A percentile compares a stretch with the other conserved stretches of the same genome.
phyloP scores from a whole-genome alignment of 2,329 filamentous ascomycete species.

The Neofusicoccum sp. region DNA sequence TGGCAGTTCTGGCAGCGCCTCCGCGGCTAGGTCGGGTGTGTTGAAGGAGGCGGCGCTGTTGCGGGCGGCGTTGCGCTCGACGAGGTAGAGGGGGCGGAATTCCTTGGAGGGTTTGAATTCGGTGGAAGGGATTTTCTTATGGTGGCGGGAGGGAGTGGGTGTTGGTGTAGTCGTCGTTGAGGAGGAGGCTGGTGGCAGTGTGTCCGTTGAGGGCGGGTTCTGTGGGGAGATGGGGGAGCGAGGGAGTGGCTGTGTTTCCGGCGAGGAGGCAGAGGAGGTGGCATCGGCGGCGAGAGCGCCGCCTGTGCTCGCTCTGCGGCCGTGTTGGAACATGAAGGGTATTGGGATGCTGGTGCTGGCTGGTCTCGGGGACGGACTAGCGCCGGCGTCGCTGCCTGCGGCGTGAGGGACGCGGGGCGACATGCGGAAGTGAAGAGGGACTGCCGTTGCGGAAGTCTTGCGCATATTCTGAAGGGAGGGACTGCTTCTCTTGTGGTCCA shows the following conservation, averaged over 20 bases:
- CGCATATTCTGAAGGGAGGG: slow-evolving; percentile 1
- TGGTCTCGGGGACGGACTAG: not conserved
- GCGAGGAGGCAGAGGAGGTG: slow-evolving; percentile 32
- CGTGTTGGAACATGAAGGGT: slow-evolving; percentile 1
- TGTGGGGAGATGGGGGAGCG: slow-evolving; percentile 7
- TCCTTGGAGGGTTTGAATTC: slow-evolving; percentile 61
- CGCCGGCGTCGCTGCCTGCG: not conserved
- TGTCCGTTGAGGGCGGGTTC: not conserved
- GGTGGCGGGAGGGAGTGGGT: slow-evolving; percentile 33
- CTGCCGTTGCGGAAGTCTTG: slow-evolving; percentile 6
- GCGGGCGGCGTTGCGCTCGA: slow-evolving; percentile 61
- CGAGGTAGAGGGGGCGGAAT: slow-evolving; percentile 79
- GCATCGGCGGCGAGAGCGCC: slow-evolving; percentile 53
- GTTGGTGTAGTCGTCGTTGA: not conserved
- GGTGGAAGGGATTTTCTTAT: slow-evolving; percentile 51
- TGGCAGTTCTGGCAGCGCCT: slow-evolving; percentile 56
- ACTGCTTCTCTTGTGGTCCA: not conserved
- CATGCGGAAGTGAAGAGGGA: slow-evolving; percentile 12
- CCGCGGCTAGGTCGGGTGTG: slow-evolving; percentile 24
- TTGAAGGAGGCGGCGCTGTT: slow-evolving; percentile 36
- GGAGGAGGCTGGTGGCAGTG: not conserved
- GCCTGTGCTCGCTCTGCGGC: not conserved
- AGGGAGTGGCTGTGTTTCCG: slow-evolving; percentile 38
- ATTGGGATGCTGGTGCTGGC: slow-evolving; percentile 8
- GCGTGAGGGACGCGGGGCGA: not conserved